Evolutionary conservation across 495 filamentous ascomycete species (phyloP).

Genomic region (Melanomma pulvis-pyrius): DNA sequence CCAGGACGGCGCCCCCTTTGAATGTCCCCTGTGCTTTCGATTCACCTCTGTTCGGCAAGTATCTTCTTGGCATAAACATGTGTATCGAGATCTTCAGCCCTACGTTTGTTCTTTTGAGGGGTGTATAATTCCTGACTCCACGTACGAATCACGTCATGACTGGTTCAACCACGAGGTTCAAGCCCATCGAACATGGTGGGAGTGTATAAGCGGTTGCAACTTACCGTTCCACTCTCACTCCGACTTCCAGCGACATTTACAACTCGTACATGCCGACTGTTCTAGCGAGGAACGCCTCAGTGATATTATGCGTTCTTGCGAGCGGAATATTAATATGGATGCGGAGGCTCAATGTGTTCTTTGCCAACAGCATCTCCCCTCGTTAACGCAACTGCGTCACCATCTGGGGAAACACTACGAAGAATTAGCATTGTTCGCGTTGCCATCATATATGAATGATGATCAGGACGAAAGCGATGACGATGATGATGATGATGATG

Average conservation of each 20-base stretch:
- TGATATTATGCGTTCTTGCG: conserved; percentile 14
- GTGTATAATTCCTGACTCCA: conserved; percentile 7
- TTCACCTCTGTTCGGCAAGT: conserved; percentile 13
- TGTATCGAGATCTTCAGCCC: conserved; percentile 25
- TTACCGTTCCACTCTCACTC: not conserved
- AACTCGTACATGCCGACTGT: conserved; percentile 2
- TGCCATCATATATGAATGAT: conserved; percentile 17
- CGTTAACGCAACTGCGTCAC: conserved; percentile 2
- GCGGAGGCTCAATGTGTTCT: conserved; percentile 8
- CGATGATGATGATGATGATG: conserved; percentile 38
- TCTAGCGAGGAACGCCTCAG: not conserved
- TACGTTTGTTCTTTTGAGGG: conserved; percentile 24
- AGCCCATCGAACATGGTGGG: conserved; percentile 12
- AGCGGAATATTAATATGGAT: not conserved
- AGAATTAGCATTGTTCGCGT: conserved; percentile 19
- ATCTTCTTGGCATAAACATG: conserved; percentile 26
- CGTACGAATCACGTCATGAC: conserved; percentile 23
- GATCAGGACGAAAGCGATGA: conserved; percentile 39
- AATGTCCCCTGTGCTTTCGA: conserved; percentile 25
- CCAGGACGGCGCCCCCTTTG: conserved; percentile 22
- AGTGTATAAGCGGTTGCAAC: conserved; percentile 23
- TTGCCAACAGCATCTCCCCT: conserved; percentile 7
- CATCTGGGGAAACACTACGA: conserved; percentile 32
- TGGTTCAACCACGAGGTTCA: conserved; percentile 22
- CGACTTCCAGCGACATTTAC: conserved; percentile 7